Percentiles rank a stretch among this genome's conserved stretches.
Evolutionary conservation across 2,329 filamentous ascomycete genomes (phyloP).

Genomic region (Hortaea werneckii): DNA sequence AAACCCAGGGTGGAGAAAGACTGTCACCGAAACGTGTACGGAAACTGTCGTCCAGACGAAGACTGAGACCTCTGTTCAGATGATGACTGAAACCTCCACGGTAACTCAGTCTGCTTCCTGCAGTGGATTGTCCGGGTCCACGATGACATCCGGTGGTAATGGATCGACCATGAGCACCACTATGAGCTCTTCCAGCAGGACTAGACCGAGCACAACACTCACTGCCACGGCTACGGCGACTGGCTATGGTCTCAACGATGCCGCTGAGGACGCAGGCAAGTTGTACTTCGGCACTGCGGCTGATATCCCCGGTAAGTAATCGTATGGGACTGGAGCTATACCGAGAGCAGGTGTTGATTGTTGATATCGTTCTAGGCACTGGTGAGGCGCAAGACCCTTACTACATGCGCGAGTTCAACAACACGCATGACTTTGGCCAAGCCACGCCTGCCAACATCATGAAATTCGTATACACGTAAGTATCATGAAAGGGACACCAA

Average conservation of each 20-base stretch:
- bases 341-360: slow-evolving; percentile 4
- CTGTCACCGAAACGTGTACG: slow-evolving; percentile 1
- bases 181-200: slow-evolving; percentile 1
- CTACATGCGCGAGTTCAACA: slow-evolving; percentile 47
- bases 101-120: neutral
- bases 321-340: slow-evolving; percentile 4
- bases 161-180: neutral
- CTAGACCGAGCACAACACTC: slow-evolving; percentile 3
- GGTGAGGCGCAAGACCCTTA: slow-evolving; percentile 40
- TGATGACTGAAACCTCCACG: slow-evolving; percentile 13
- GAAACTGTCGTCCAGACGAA: neutral
- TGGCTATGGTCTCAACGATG: slow-evolving; percentile 11
- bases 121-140: too few relatives aligned
- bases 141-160: too few relatives aligned
- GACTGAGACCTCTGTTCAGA: slow-evolving; percentile 5
- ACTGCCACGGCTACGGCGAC: slow-evolving; percentile 23
- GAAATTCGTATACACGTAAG: slow-evolving; percentile 46
- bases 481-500: neutral
- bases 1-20: neutral
- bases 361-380: slow-evolving; percentile 1
- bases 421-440: slow-evolving; percentile 52
- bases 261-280: slow-evolving; percentile 15
- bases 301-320: slow-evolving; percentile 34
- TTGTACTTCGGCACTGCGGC: slow-evolving; percentile 41
- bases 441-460: slow-evolving; percentile 55